Evolutionary conservation across 192 early-diverging fungal species (phyloP), one percentile per base, ranked within the genome.

Genomic region (Chytriomyces hyalinus): DNA sequence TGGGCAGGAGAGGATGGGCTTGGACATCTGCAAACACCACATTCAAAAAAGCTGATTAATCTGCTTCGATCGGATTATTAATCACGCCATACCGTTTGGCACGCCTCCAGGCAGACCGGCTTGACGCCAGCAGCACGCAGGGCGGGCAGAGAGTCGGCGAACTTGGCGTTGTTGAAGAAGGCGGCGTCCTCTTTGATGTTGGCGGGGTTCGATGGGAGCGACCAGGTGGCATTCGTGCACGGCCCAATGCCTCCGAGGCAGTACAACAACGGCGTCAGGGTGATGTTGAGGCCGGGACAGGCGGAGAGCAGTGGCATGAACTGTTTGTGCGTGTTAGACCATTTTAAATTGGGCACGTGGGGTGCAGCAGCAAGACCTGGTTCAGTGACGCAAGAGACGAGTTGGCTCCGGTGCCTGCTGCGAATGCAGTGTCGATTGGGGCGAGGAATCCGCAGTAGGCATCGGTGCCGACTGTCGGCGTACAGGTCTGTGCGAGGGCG

Each of bases 361-460:
- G 36, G 0, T 36, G 28, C 0, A n/a, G 24, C 24, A 36, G 36
- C 36, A 36, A 36, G 36, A 36, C 36, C 36, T 36, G 36, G 60
- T 73, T 63, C 28, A 73, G 45, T 17, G 71, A 17, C 26, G 24
- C 61, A 22, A 61, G 61, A 10, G 71, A 61, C 2, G 71, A 73
- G 24, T 20, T 63, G 13, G 13, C 36, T 53, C 50, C 49, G 8
- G 50, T 28, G 20, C 50, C 36, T 13, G 65, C 65, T 5, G 60
- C 44, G 61, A 73, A 73, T 11, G 71, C 71, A 36, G 71, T 62
- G 13, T 11, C 3, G 3, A 62, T 20, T 28, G 71, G 71, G 1
- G 71, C 15, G 9, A 63, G 60, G 43, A 61, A 73, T 47, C 71
- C 71, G 71, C 71, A 73, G 71, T 73, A 73, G 13, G 71, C 60